Evolutionary conservation across 2,329 filamentous ascomycete genomes (phyloP), one percentile per base, ranked within the genome.

Genomic region (Botryotinia calthae): DNA sequence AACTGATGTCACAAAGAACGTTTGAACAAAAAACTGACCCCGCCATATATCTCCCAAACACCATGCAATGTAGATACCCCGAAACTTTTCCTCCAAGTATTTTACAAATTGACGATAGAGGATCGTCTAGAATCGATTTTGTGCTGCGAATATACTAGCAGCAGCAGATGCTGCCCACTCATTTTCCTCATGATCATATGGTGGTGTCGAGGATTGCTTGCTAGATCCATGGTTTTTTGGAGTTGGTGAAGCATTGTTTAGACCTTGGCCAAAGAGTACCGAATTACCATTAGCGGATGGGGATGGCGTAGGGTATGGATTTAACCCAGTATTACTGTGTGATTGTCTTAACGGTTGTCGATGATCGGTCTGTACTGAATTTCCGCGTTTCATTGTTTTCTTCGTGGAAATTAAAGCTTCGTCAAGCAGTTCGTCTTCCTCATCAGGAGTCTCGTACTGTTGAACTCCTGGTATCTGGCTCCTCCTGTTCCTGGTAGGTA

Each of bases 371-470:
- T 77, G 76, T 28, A 76, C 76, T 54, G 71, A 78, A 72, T 77
- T 80, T 72, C 78, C 85, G 16, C 89, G 90, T 80, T 89, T 91
- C 79, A 93, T 92, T 12, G 90, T 93, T 74, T 88, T 89, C 78
- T 91, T 91, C 0, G 94, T 93, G 9, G 93, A 93, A 66, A 90
- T 88, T 59, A 98, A 85, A 31, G 90, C 94, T 82, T 99, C 96
- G 77, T 98, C 95, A 16, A 98, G 86, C 16, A 99, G 87, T 83
- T 99, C 96, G 74, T 99, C 96, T 80, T 98, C 95, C 82, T 99
- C 96, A 79, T 97, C 95, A 1, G 96, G 94, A 0, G 95, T 95
- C 80, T 99, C 96, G 80, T 98, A 98, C 75, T 93, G 91, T 78
- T 93, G 91, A 66, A 92, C 89, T 7, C 92, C 91, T 7, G 86